Evolutionary conservation across 495 filamentous ascomycete genomes (phyloP).

Genomic region (Copromyces sp.): DNA sequence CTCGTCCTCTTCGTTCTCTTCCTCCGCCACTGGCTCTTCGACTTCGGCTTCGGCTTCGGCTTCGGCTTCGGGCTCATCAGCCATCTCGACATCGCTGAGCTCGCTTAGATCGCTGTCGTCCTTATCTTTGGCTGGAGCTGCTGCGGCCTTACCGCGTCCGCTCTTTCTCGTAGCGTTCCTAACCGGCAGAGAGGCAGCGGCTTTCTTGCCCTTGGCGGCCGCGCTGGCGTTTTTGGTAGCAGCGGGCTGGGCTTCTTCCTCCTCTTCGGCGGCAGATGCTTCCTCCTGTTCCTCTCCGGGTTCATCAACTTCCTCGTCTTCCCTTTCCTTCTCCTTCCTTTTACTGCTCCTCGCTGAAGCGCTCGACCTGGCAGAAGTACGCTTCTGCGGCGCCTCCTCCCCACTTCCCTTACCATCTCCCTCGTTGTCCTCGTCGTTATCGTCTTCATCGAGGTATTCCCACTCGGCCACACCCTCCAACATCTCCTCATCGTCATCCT

Average conservation of each 20-base stretch:
- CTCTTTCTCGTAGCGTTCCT: neutral
- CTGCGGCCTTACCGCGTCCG: neutral
- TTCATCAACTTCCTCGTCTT: slow-evolving; percentile 4
- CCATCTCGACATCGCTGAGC: neutral
- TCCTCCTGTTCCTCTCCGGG: slow-evolving; percentile 11
- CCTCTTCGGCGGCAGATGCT: slow-evolving; percentile 17
- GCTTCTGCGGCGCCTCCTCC: neutral
- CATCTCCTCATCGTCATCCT: slow-evolving; percentile 49
- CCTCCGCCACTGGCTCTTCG: slow-evolving; percentile 1
- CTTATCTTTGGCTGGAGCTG: neutral
- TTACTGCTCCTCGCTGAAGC: neutral
- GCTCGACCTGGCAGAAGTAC: neutral
- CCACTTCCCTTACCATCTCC: neutral
- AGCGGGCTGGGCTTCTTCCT: slow-evolving; percentile 4
- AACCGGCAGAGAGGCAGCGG: slow-evolving; percentile 2
- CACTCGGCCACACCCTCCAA: slow-evolving; percentile 43
- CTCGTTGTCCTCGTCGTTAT: neutral
- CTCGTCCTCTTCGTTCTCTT: neutral
- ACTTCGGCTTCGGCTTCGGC: neutral
- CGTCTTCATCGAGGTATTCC: slow-evolving; percentile 34
- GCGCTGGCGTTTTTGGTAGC: neutral
- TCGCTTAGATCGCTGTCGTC: neutral
- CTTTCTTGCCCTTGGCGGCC: slow-evolving; percentile 4
- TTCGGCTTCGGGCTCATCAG: neutral
- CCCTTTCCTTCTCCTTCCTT: slow-evolving; percentile 5